phyloP scores from a whole-genome alignment of 192 early-diverging fungal species.

The Phycomyces blakesleeanus region DNA sequence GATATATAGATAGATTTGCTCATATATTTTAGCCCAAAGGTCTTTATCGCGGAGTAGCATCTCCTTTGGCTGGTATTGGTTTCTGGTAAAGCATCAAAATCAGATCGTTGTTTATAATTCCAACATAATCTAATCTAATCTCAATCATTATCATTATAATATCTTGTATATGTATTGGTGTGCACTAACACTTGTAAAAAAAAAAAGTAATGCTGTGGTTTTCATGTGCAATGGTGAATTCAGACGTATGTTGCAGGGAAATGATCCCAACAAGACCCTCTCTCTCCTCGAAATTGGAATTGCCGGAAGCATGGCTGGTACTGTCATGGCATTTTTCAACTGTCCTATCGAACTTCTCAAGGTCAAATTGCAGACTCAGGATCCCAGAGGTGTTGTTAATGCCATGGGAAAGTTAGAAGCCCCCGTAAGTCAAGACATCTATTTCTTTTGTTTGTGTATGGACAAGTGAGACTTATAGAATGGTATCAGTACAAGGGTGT shows the following conservation, averaged over 20 bases:
- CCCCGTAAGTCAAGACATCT: conserved; percentile 23
- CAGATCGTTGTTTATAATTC: conserved; percentile 1
- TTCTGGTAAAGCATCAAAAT: conserved; percentile 54
- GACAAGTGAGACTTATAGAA: background rate
- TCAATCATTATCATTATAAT: too few species aligned
- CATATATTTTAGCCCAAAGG: conserved; percentile 41
- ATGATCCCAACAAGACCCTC: conserved; percentile 37
- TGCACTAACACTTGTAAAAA: too few species aligned
- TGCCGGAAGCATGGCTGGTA: conserved; percentile 58
- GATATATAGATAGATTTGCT: background rate
- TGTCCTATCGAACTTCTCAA: conserved; percentile 68
- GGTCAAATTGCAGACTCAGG: conserved; percentile 67
- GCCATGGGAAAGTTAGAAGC: conserved; percentile 27
- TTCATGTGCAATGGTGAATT: conserved; percentile 65
- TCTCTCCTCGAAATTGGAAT: conserved; percentile 48
- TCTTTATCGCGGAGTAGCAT: conserved; percentile 68
- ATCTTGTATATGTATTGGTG: too few species aligned
- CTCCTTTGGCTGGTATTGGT: conserved; percentile 67
- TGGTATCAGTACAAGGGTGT: conserved; percentile 78
- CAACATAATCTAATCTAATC: too few species aligned
- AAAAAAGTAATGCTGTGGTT: conserved; percentile 61
- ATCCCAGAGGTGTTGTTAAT: conserved; percentile 32
- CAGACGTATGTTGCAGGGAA: conserved; percentile 50
- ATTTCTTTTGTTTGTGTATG: background rate
- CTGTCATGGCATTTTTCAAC: conserved; percentile 69